phyloP scores from a whole-genome alignment of 2,329 filamentous ascomycete species.

The Epicoccum sorghinum region DNA sequence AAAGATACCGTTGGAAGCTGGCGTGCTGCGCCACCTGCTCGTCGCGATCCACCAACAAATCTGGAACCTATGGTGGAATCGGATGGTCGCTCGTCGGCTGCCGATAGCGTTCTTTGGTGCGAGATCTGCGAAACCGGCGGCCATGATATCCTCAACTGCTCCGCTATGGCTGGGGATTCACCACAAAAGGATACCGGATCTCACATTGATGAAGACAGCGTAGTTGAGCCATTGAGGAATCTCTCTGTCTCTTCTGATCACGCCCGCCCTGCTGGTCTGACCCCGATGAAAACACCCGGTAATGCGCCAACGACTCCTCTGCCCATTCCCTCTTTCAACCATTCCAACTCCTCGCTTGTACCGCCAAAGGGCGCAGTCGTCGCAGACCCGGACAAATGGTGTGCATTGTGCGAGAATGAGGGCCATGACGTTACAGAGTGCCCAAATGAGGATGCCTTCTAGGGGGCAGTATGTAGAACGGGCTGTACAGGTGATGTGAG shows the following conservation, averaged over 20 bases:
- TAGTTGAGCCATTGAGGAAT: slow-evolving; percentile 40
- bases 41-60: slow-evolving; percentile 49
- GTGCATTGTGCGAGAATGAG: slow-evolving; percentile 92
- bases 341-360: slow-evolving; percentile 38
- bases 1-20: slow-evolving; percentile 68
- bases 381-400: slow-evolving; percentile 86
- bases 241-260: slow-evolving; percentile 43
- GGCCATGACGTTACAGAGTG: slow-evolving; percentile 96
- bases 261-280: slow-evolving; percentile 35
- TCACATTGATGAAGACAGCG: slow-evolving; percentile 37
- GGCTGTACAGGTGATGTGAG: slow-evolving; percentile 13
- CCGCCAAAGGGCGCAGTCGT: slow-evolving; percentile 42
- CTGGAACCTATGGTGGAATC: slow-evolving; percentile 74
- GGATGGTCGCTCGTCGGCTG: slow-evolving; percentile 64
- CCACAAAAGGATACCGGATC: slow-evolving; percentile 28
- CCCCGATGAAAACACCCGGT: slow-evolving; percentile 42
- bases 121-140: slow-evolving; percentile 93
- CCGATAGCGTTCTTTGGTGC: slow-evolving; percentile 79
- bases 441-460: slow-evolving; percentile 81
- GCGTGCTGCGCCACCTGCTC: slow-evolving; percentile 47
- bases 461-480: neutral
- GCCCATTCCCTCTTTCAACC: slow-evolving; percentile 41
- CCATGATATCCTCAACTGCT: slow-evolving; percentile 93
- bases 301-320: slow-evolving; percentile 44
- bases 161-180: slow-evolving; percentile 75